phyloP scores from a whole-genome alignment of 2,329 filamentous ascomycete species.

The Cladophialophora exuberans region DNA sequence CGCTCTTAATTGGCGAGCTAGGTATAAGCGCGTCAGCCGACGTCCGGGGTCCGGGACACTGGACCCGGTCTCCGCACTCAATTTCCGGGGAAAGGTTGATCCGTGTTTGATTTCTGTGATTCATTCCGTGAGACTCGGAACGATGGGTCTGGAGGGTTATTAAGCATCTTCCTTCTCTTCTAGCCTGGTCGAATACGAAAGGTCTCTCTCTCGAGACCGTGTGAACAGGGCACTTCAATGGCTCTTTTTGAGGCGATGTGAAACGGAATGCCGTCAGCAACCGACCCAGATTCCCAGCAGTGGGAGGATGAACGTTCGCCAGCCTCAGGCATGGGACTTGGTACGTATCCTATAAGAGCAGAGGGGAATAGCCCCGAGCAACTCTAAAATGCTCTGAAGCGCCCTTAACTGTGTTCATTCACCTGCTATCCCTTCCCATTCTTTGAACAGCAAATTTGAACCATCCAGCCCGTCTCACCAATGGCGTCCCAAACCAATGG shows the following conservation, averaged over 20 bases:
- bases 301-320: neutral
- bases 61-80: neutral
- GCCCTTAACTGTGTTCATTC: neutral
- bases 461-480: neutral
- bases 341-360: neutral
- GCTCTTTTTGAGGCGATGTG: neutral
- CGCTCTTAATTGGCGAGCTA: neutral
- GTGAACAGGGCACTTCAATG: neutral
- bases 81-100: neutral
- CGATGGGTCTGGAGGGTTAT: neutral
- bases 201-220: neutral
- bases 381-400: neutral
- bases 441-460: neutral
- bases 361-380: neutral
- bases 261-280: neutral
- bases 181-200: neutral
- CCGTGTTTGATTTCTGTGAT: neutral
- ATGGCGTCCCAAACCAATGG: constrained; percentile 10
- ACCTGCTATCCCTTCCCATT: neutral
- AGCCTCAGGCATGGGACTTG: neutral
- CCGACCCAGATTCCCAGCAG: neutral
- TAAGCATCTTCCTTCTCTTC: neutral
- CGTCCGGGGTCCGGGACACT: neutral
- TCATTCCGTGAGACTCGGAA: neutral
- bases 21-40: neutral